A percentile compares a stretch with the other conserved stretches of the same genome.
These are phyloP conservation scores for Cyphellophora attinorum DNA, from an alignment of 2,329 filamentous ascomycete genomes.

Conservation along the genomic window DNA sequence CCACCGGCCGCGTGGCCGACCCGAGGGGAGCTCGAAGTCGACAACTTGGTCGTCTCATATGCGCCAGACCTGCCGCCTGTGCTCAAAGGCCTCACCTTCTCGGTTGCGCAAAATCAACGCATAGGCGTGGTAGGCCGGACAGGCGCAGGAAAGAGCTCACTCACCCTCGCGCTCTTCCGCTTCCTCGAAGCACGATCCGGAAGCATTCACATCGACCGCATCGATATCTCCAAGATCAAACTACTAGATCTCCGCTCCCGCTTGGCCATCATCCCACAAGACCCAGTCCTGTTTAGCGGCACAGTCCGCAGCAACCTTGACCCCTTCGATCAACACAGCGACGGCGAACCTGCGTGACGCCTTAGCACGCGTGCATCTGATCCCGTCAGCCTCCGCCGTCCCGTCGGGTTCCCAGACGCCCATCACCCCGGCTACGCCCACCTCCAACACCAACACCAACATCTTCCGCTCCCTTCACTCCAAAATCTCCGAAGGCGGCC, in stretches of 20 bases:
- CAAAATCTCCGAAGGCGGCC: constrained; percentile 59
- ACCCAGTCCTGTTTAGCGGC: constrained; percentile 72
- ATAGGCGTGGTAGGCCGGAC: constrained; percentile 71
- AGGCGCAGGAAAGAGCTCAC: constrained; percentile 66
- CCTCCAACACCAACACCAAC: constrained; percentile 47
- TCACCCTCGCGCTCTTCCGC: constrained; percentile 67
- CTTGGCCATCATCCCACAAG: constrained; percentile 72
- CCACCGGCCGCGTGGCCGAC: constrained; percentile 67
- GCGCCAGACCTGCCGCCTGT: constrained; percentile 62
- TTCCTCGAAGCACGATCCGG: constrained; percentile 63
- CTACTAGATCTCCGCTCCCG: constrained; percentile 63
- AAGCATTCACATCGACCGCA: constrained; percentile 58
- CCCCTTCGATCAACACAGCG: constrained; percentile 61
- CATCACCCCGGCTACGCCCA: constrained; percentile 29
- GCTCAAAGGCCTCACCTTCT: constrained; percentile 59
- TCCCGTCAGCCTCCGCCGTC: constrained; percentile 27
- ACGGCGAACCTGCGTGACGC: constrained; percentile 61
- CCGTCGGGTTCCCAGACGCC: constrained; percentile 13
- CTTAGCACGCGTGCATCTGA: constrained; percentile 61
- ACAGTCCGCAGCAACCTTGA: constrained; percentile 70
- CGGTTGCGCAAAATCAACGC: constrained; percentile 56
- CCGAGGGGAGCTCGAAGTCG: constrained; percentile 62
- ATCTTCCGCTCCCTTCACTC: constrained; percentile 55
- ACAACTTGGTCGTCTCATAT: constrained; percentile 62
- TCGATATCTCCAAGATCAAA: constrained; percentile 64